phyloP scores from a whole-genome alignment of 805 yeast genomes.

The Schizosaccharomyces osmophilus region DNA sequence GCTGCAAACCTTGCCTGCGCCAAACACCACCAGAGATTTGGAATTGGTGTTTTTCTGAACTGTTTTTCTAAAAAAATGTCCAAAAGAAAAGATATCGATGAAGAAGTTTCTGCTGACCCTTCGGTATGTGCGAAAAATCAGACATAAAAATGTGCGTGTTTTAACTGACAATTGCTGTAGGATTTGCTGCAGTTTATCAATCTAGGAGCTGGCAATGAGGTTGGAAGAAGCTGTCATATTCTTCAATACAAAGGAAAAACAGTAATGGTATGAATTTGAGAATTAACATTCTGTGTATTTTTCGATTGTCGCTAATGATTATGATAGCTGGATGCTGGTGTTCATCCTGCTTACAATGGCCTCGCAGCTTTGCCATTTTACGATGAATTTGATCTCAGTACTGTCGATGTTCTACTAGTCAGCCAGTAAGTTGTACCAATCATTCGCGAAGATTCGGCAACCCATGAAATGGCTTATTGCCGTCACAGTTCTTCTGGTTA shows the following conservation, averaged over 20 bases:
- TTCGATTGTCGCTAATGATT: background rate
- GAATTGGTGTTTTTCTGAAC: background rate
- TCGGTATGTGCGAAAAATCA: background rate
- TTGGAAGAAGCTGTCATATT: conserved; percentile 87
- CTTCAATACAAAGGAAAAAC: conserved; percentile 81
- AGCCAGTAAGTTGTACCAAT: conserved; percentile 28
- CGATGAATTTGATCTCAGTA: conserved; percentile 78
- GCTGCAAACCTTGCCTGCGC: background rate
- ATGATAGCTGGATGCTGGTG: conserved; percentile 61
- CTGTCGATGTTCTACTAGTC: conserved; percentile 62
- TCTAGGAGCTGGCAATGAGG: conserved; percentile 95
- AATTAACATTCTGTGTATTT: background rate
- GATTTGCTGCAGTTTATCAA: conserved; percentile 48
- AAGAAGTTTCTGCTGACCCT: background rate
- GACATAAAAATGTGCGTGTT: too few relatives aligned
- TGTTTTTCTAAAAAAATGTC: background rate
- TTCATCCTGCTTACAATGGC: conserved; percentile 87
- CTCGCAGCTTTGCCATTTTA: conserved; percentile 79
- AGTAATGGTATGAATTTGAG: conserved; percentile 31
- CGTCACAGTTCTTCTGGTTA: background rate
- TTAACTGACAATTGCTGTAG: background rate
- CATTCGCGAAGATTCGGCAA: too few relatives aligned
- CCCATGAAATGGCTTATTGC: too few relatives aligned
- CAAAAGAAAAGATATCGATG: background rate
- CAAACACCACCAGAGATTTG: background rate